phyloP scores from a whole-genome alignment of 1,139 yeast genomes.

The Scheffersomyces lignicola region DNA sequence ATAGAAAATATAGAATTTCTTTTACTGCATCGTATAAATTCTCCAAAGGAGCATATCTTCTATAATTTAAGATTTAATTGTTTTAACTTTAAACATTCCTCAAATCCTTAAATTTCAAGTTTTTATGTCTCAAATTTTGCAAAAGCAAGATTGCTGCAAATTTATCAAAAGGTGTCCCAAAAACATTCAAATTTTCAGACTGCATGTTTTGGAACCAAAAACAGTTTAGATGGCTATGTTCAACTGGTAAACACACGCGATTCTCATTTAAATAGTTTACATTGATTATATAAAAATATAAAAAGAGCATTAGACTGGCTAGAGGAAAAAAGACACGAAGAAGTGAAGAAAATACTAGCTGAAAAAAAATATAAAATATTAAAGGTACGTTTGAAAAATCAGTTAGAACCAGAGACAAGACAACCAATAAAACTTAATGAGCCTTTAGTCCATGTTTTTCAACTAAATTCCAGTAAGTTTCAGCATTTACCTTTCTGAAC shows the following conservation, averaged over 20 bases:
- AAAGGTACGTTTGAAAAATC: background rate
- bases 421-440: slow-evolving; percentile 11
- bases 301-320: slow-evolving; percentile 1
- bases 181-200: too few species aligned
- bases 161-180: too few species aligned
- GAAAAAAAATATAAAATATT: background rate
- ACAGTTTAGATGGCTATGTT: too few species aligned
- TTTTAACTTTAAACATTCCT: too few species aligned
- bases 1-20: too few species aligned
- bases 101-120: too few species aligned
- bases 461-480: slow-evolving; percentile 22
- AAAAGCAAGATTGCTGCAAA: too few species aligned
- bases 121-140: too few species aligned
- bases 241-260: slow-evolving; percentile 1
- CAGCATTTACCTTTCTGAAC: slow-evolving; percentile 19
- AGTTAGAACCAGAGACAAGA: background rate
- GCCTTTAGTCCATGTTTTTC: slow-evolving; percentile 19
- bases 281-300: slow-evolving; percentile 1
- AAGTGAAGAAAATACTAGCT: background rate
- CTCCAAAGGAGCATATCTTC: too few species aligned
- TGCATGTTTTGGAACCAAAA: too few species aligned
- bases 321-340: slow-evolving; percentile 3
- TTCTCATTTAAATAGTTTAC: background rate
- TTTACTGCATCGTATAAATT: too few species aligned
- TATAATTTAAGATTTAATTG: too few species aligned